These are phyloP conservation scores for Saccharomyces hybrid DNA, from an alignment of 1,139 yeast species.

Conservation along the genomic window DNA sequence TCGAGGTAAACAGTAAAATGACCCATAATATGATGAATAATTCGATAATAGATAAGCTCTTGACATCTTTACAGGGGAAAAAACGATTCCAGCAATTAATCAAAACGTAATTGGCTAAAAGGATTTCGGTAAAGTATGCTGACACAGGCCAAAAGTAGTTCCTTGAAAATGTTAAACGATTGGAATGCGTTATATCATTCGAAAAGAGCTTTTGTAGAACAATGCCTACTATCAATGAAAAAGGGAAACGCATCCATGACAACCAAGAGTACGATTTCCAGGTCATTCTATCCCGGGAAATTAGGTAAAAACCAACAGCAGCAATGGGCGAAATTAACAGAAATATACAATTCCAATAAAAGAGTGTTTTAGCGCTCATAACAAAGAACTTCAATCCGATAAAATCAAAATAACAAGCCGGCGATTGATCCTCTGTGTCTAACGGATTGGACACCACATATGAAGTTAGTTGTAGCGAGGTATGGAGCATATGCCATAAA, in stretches of 20 bases:
- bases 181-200: conserved; percentile 24
- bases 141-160: conserved; percentile 45
- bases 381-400: conserved; percentile 50
- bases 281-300: conserved; percentile 41
- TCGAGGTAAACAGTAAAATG: conserved; percentile 43
- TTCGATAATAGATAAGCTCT: conserved; percentile 57
- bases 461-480: conserved; percentile 50
- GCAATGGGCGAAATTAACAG: conserved; percentile 51
- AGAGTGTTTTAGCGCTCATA: conserved; percentile 42
- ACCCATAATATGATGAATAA: conserved; percentile 52
- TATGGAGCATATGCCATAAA: conserved; percentile 75
- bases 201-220: conserved; percentile 32
- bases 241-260: conserved; percentile 50
- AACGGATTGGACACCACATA: conserved; percentile 36
- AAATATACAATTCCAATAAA: conserved; percentile 42
- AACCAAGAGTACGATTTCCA: conserved; percentile 39
- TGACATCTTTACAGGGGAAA: conserved; percentile 62
- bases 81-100: conserved; percentile 45
- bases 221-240: conserved; percentile 43
- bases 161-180: conserved; percentile 56
- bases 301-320: conserved; percentile 41
- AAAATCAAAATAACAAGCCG: conserved; percentile 57
- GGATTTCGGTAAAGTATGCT: conserved; percentile 39
- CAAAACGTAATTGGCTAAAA: conserved; percentile 49
- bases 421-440: conserved; percentile 28